Evolutionary conservation across 2,329 filamentous ascomycete species (phyloP).

Genomic region (Calonectria multiphialidica): DNA sequence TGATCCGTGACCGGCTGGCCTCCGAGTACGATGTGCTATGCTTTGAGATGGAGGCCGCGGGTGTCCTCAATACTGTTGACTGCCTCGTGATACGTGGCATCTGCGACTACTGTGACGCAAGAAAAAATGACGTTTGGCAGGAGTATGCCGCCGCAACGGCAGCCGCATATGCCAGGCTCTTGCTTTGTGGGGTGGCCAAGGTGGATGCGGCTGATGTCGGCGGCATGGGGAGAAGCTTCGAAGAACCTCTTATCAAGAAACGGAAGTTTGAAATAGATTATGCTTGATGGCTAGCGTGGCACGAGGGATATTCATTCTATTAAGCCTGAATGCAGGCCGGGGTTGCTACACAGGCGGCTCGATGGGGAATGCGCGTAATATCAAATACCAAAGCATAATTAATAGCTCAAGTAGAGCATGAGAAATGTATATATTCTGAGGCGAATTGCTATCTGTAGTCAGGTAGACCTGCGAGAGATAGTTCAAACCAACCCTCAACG

Average conservation of each 20-base stretch:
- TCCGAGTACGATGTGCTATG: neutral
- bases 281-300: no score
- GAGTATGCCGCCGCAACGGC: neutral
- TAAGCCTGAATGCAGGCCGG: no score
- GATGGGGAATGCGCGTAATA: no score
- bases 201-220: neutral
- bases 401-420: no score
- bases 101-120: neutral
- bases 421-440: no score
- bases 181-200: neutral
- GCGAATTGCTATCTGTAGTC: no score
- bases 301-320: no score
- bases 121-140: neutral
- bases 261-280: no score
- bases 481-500: no score
- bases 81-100: neutral
- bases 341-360: no score
- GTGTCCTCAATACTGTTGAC: neutral
- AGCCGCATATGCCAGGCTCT: neutral
- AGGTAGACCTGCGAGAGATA: no score
- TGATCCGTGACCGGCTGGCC: neutral
- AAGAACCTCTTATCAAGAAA: neutral
- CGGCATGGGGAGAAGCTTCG: neutral
- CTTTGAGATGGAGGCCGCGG: neutral
- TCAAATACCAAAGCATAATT: no score